Evolutionary conservation across 306 rosid species (phyloP).

Genomic region (Ochetophila trinervis): DNA sequence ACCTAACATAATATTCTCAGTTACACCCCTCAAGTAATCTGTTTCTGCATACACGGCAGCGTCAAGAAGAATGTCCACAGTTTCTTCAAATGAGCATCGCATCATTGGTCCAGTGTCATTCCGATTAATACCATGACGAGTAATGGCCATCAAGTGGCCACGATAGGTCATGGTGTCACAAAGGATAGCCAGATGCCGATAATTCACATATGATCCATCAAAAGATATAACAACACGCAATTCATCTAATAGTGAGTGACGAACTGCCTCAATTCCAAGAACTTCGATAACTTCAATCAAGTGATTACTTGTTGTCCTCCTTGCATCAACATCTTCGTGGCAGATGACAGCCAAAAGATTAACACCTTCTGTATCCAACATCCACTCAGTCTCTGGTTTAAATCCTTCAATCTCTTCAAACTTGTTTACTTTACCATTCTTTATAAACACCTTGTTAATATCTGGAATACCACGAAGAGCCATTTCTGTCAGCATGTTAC

Average conservation of each 20-base stretch:
- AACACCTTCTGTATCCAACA: conserved; percentile 97
- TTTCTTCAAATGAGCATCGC: conserved; percentile 98
- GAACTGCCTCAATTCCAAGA: conserved; percentile 98
- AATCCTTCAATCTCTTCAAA: conserved; percentile 84
- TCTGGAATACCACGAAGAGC: conserved; percentile 93
- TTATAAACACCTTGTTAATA: conserved; percentile 90
- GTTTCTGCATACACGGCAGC: conserved; percentile 95
- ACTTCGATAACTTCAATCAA: conserved; percentile 97
- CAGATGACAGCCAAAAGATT: conserved; percentile 93
- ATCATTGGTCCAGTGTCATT: conserved; percentile 99
- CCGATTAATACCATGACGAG: conserved; percentile 94
- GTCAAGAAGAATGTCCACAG: conserved; percentile 96
- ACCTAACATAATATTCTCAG: conserved; percentile 95
- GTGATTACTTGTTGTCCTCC: conserved; percentile 90
- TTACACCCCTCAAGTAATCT: conserved; percentile 86
- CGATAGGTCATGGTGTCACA: conserved; percentile 99
- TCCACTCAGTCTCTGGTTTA: conserved; percentile 93
- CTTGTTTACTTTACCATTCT: conserved; percentile 72
- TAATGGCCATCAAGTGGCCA: conserved; percentile 98
- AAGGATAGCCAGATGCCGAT: conserved; percentile 92
- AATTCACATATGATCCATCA: conserved; percentile 97
- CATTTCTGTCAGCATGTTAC: conserved; percentile 98
- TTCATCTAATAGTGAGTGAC: conserved; percentile 80
- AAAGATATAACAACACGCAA: conserved; percentile 92
- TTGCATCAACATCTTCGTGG: conserved; percentile 90